A percentile compares a stretch with the other conserved stretches of the same genome.
phyloP scores from a whole-genome alignment of 2,329 filamentous ascomycete genomes.

The Alternaria postmessia region DNA sequence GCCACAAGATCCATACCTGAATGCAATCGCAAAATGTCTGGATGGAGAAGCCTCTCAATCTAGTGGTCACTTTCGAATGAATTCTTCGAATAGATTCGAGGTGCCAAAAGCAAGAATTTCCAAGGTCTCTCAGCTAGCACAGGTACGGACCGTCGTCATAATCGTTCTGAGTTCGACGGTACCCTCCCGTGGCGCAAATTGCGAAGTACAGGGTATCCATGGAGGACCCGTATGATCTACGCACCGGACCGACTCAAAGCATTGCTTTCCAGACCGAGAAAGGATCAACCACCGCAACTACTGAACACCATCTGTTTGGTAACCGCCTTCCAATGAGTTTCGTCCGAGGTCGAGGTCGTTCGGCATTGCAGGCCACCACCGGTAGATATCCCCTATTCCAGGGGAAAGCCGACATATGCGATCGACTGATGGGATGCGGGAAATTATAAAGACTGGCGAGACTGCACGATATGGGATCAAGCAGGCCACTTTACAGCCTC shows the following conservation, averaged over 20 bases:
- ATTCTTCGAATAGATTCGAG: background rate
- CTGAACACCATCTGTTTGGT: constrained; percentile 11
- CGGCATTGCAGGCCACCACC: background rate
- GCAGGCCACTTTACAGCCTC: constrained; percentile 24
- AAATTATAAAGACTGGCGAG: constrained; percentile 16
- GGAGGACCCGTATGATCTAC: constrained; percentile 11
- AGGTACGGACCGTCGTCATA: background rate
- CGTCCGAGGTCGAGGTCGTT: constrained; percentile 1
- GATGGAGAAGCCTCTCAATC: background rate
- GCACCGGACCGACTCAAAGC: constrained; percentile 3
- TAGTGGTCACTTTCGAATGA: background rate
- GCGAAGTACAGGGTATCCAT: constrained; percentile 4
- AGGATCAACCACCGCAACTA: constrained; percentile 20
- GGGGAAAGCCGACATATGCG: constrained; percentile 1
- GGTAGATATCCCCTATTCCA: constrained; percentile 6
- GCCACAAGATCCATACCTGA: background rate
- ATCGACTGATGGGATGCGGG: background rate
- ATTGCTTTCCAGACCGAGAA: constrained; percentile 16
- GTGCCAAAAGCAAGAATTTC: background rate
- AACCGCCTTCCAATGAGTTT: constrained; percentile 7
- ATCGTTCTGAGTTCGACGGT: background rate
- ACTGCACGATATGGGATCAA: constrained; percentile 4
- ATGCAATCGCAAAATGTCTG: background rate
- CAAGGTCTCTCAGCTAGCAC: background rate
- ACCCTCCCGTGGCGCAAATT: constrained; percentile 7